A percentile compares a stretch with the other conserved stretches of the same genome.
Evolutionary conservation across 768 basidiomycete species (phyloP).

Genomic region (Fomitopsis pulvina): DNA sequence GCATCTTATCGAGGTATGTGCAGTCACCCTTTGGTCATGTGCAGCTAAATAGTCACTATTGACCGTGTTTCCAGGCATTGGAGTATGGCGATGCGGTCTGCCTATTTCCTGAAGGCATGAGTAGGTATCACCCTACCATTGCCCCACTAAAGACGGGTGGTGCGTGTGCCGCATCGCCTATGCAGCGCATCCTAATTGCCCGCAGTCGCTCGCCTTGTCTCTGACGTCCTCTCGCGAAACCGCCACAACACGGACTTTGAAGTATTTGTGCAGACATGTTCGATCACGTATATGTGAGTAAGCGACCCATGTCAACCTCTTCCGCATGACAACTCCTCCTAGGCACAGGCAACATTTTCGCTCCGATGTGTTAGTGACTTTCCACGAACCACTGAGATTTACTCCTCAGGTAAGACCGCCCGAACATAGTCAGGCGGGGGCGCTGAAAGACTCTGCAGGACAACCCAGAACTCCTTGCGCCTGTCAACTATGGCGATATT

Average conservation of each 20-base stretch:
- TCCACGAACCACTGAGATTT: conserved; percentile 65
- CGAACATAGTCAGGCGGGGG: neutral
- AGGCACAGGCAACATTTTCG: conserved; percentile 86
- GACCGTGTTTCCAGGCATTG: conserved; percentile 44
- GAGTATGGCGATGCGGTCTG: conserved; percentile 75
- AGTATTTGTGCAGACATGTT: conserved; percentile 68
- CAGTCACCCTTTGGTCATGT: neutral
- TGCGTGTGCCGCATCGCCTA: conserved; percentile 22
- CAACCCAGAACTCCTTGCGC: conserved; percentile 65
- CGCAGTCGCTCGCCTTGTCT: conserved; percentile 73
- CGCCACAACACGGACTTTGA: conserved; percentile 62
- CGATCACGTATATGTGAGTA: conserved; percentile 73
- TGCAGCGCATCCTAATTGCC: neutral
- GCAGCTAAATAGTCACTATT: neutral
- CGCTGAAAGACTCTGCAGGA: conserved; percentile 32
- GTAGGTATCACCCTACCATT: conserved; percentile 80
- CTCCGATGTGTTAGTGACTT: conserved; percentile 81
- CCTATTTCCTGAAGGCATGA: conserved; percentile 83
- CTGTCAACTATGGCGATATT: conserved; percentile 56
- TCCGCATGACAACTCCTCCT: conserved; percentile 5
- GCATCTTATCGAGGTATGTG: conserved; percentile 59
- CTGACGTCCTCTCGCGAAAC: conserved; percentile 69
- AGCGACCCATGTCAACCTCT: neutral
- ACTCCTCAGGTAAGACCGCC: conserved; percentile 43
- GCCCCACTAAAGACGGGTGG: conserved; percentile 86